Percentiles rank a stretch among this genome's conserved stretches.
phyloP scores from a whole-genome alignment of 768 basidiomycete genomes.

The Cyclocybe aegerita region DNA sequence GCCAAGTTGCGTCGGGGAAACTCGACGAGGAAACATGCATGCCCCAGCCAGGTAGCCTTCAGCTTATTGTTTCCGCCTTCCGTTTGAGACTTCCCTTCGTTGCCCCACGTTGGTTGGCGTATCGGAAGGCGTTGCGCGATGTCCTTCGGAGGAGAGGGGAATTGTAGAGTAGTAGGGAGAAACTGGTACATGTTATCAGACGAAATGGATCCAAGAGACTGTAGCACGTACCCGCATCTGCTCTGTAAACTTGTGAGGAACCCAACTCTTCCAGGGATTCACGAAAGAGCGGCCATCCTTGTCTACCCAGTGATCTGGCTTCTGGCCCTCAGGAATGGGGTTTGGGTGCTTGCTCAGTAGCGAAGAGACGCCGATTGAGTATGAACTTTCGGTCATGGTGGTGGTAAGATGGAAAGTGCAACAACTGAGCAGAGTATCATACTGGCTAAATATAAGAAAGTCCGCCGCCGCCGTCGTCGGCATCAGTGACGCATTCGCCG shows the following conservation, averaged over 20 bases:
- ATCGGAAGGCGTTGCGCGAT: constrained; percentile 25
- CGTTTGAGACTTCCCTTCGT: constrained; percentile 4
- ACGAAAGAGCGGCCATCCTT: constrained; percentile 17
- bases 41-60: constrained; percentile 55
- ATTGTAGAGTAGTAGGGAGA: constrained; percentile 7
- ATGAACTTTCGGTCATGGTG: constrained; percentile 4
- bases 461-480: too few relatives aligned
- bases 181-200: neutral
- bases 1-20: constrained; percentile 33
- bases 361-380: constrained; percentile 4
- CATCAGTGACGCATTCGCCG: too few relatives aligned
- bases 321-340: constrained; percentile 7
- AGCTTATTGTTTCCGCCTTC: constrained; percentile 32
- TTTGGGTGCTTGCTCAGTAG: constrained; percentile 12
- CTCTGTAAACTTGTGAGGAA: constrained; percentile 12
- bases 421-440: too few relatives aligned
- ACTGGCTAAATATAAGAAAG: too few relatives aligned
- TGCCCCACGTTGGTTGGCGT: constrained; percentile 38
- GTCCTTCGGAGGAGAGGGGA: constrained; percentile 15
- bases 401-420: too few relatives aligned
- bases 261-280: constrained; percentile 30
- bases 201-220: neutral
- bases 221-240: constrained; percentile 14
- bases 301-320: constrained; percentile 26
- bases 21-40: constrained; percentile 55